phyloP scores from a whole-genome alignment of 495 filamentous ascomycete species.

The Trichoderma asperelloides region DNA sequence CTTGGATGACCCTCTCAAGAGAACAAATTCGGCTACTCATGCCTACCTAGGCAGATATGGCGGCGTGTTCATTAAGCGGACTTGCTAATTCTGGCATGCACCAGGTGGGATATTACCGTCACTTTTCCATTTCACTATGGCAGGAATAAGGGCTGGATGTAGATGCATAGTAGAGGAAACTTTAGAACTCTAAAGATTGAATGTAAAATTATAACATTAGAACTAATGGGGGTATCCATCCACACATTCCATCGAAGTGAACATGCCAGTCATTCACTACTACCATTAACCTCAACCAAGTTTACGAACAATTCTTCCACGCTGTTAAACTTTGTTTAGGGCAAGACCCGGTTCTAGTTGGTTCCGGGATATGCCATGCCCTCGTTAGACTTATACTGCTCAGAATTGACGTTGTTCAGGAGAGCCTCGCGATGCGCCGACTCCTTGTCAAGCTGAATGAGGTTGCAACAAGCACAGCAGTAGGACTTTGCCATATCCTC shows the following conservation, averaged over 20 bases:
- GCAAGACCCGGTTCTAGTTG: not conserved
- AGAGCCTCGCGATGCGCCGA: conserved; percentile 16
- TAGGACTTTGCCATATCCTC: conserved; percentile 27
- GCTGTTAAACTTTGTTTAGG: too few relatives aligned
- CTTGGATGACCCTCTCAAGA: too few relatives aligned
- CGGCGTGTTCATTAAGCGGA: too few relatives aligned
- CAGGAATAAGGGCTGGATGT: too few relatives aligned
- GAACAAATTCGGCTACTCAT: too few relatives aligned
- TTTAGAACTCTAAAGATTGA: too few relatives aligned
- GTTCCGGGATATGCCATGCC: conserved; percentile 19
- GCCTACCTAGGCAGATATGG: too few relatives aligned
- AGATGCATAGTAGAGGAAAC: too few relatives aligned
- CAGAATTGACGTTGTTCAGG: conserved; percentile 3
- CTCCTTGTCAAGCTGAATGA: conserved; percentile 34
- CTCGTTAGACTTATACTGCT: conserved; percentile 6
- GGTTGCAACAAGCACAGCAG: conserved; percentile 35
- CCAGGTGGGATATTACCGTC: too few relatives aligned
- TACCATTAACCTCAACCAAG: not conserved
- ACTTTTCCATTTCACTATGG: too few relatives aligned
- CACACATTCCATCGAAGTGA: not conserved
- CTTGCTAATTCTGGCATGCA: too few relatives aligned
- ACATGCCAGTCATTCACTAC: not conserved
- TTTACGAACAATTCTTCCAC: too few relatives aligned
- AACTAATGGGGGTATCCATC: not conserved
- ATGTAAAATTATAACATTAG: not conserved